phyloP scores from a whole-genome alignment of 2,329 filamentous ascomycete genomes.

The Claviceps maximensis region DNA sequence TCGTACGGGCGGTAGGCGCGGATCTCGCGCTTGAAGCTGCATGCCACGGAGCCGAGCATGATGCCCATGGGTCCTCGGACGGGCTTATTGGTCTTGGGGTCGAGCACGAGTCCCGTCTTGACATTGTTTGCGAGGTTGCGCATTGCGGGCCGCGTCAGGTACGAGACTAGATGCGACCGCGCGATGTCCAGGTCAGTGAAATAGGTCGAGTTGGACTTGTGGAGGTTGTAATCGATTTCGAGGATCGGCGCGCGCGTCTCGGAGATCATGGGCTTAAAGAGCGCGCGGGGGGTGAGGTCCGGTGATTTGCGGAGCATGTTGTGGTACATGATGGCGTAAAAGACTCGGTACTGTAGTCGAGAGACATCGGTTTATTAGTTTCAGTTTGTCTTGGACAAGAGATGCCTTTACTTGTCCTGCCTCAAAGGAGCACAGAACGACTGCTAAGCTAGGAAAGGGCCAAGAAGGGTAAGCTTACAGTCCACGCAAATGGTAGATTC shows the following conservation, averaged over 20 bases:
- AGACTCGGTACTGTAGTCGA: constrained; percentile 38
- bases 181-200: constrained; percentile 76
- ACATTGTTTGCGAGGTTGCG: constrained; percentile 8
- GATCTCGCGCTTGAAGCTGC: constrained; percentile 63
- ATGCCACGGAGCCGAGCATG: constrained; percentile 59
- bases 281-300: constrained; percentile 42
- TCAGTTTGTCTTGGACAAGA: background rate
- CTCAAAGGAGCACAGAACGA: no score
- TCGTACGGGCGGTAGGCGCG: constrained; percentile 56
- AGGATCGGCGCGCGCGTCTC: constrained; percentile 53
- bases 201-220: constrained; percentile 77
- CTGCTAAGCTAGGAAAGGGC: background rate
- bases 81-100: constrained; percentile 33
- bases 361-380: background rate
- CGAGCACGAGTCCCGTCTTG: constrained; percentile 28
- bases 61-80: constrained; percentile 44
- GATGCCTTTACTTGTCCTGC: no score
- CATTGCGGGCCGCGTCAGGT: constrained; percentile 41
- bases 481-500: constrained; percentile 63
- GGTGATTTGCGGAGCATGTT: constrained; percentile 34
- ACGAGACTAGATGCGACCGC: constrained; percentile 66
- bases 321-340: constrained; percentile 43
- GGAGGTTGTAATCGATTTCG: constrained; percentile 77
- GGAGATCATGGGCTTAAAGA: constrained; percentile 61
- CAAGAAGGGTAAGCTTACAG: constrained; percentile 36